Percentiles rank a stretch among this genome's conserved stretches.
phyloP scores from a whole-genome alignment of 2,329 filamentous ascomycete genomes.

The Scytalidium sp. region DNA sequence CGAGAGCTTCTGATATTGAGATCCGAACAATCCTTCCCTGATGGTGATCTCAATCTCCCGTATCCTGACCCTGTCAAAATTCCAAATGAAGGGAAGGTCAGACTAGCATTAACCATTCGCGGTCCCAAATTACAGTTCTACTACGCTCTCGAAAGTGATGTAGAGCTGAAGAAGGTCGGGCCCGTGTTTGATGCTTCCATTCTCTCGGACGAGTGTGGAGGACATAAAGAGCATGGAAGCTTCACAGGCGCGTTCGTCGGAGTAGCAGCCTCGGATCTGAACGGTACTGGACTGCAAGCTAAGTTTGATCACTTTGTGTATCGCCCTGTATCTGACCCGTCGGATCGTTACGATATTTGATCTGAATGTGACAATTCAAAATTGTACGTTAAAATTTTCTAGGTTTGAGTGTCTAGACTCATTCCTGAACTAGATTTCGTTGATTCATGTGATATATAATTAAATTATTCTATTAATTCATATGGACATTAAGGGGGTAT shows the following conservation, averaged over 20 bases:
- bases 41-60: conserved; percentile 43
- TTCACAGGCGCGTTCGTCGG: conserved; percentile 62
- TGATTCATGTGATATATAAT: background rate
- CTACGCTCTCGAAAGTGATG: conserved; percentile 46
- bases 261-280: conserved; percentile 53
- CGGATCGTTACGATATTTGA: conserved; percentile 47
- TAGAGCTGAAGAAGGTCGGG: conserved; percentile 45
- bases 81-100: conserved; percentile 53
- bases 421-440: background rate
- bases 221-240: conserved; percentile 57
- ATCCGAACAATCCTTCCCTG: conserved; percentile 55
- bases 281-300: conserved; percentile 45
- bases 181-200: conserved; percentile 57
- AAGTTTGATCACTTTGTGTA: conserved; percentile 52
- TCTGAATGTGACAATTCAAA: background rate
- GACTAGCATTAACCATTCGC: conserved; percentile 47
- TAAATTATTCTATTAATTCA: background rate
- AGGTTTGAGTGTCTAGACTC: no score
- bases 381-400: no score
- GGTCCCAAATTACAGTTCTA: conserved; percentile 53
- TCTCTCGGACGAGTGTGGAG: conserved; percentile 60
- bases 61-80: conserved; percentile 42
- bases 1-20: conserved; percentile 55
- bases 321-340: conserved; percentile 41
- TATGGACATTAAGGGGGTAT: no score